phyloP scores from a whole-genome alignment of 768 basidiomycete genomes.

The Boletus edulis region DNA sequence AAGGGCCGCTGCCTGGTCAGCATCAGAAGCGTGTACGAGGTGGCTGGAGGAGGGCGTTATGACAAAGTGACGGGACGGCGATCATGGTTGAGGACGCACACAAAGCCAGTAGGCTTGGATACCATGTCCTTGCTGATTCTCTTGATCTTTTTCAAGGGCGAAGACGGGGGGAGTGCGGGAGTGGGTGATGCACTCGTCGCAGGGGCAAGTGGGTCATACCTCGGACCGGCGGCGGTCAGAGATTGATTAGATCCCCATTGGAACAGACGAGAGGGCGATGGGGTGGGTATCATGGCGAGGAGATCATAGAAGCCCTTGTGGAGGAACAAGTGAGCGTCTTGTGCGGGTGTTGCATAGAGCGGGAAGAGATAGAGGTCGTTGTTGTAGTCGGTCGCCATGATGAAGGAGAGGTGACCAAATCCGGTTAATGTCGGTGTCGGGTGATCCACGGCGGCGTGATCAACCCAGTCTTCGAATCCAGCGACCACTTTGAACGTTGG shows the following conservation, averaged over 20 bases:
- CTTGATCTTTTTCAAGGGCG: slow-evolving; percentile 51
- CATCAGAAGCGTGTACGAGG: slow-evolving; percentile 88
- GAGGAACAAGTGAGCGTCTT: slow-evolving; percentile 60
- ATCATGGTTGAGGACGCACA: slow-evolving; percentile 52
- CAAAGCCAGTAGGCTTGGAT: slow-evolving; percentile 75
- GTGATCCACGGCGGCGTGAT: not conserved
- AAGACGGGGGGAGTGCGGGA: slow-evolving; percentile 30
- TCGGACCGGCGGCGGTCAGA: slow-evolving; percentile 48
- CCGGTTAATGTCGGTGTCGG: not conserved
- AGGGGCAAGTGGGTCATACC: slow-evolving; percentile 56
- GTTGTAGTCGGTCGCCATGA: not conserved
- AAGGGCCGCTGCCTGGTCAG: slow-evolving; percentile 83
- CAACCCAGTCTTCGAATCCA: not conserved
- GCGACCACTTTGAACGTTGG: not conserved
- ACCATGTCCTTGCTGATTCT: slow-evolving; percentile 89
- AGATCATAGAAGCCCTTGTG: slow-evolving; percentile 93
- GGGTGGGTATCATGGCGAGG: slow-evolving; percentile 72
- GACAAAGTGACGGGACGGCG: slow-evolving; percentile 9
- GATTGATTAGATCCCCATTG: slow-evolving; percentile 48
- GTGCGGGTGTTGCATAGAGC: not conserved
- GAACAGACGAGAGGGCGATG: slow-evolving; percentile 56
- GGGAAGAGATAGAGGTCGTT: not conserved
- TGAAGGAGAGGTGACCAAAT: no score
- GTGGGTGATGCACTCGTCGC: not conserved
- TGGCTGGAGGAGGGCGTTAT: slow-evolving; percentile 51